Conservation (phyloP, 345 rosid genomes). For the Rhizophora apiculata region DNA sequence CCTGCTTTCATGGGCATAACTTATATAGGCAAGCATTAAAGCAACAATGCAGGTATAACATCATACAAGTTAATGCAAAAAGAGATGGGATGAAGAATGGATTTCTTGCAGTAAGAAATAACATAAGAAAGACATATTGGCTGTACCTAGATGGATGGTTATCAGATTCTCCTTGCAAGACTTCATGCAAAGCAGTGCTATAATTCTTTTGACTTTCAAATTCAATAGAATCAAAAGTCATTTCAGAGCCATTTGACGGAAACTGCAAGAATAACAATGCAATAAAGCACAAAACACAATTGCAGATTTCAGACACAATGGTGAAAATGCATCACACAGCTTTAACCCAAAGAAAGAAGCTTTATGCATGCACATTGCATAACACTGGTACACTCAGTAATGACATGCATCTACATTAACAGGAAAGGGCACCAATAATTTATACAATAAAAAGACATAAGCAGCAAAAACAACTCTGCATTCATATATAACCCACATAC, state of each 20-base stretch:
- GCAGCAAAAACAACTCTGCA: too few species aligned
- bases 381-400: not conserved
- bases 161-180: slow-evolving; percentile 53
- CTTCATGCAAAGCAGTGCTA: slow-evolving; percentile 48
- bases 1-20: not conserved
- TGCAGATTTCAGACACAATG: not conserved
- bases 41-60: not conserved
- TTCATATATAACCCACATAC: too few species aligned
- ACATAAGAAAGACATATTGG: not conserved
- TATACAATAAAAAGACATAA: too few species aligned
- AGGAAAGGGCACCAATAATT: too few species aligned
- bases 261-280: slow-evolving; percentile 58
- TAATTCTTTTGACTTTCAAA: slow-evolving; percentile 57
- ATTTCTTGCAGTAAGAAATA: slow-evolving; percentile 2
- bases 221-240: slow-evolving; percentile 52
- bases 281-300: too few species aligned
- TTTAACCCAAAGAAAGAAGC: not conserved
- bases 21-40: not conserved
- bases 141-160: slow-evolving; percentile 61
- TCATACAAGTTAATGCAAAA: slow-evolving; percentile 7
- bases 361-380: not conserved
- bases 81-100: not conserved
- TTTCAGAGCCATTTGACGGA: slow-evolving; percentile 56
- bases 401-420: not conserved
- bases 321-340: not conserved